Base-by-base conservation (phyloP, 2,329 filamentous ascomycete species). In the Mycosphaerella arachidis region DNA sequence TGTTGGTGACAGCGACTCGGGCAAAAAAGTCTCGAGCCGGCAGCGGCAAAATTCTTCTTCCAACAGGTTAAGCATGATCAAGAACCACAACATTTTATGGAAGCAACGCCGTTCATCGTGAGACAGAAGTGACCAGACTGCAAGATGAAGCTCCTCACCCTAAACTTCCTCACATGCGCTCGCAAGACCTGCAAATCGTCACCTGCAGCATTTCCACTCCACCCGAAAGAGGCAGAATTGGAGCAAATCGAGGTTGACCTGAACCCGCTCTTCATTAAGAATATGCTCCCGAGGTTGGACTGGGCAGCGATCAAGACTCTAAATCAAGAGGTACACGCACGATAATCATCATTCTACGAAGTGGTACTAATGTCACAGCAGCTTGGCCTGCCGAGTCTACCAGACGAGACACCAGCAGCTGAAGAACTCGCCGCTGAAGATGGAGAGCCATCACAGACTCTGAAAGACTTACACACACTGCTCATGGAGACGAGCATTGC, bases 81-180 rank as follows among this genome's bases (percentile, higher is more conserved):
- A 24, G 27, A 12, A 33, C n/a, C 20, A 54, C 31, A 29, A 45
- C 27, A 24, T 40, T 27, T 29, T 31, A 27, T 48, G 20, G 20
- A 43, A 43, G 16, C 40, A 6, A 18, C 40, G 24, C 24, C 24
- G 24, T 24, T 24, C 24, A 37, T 37, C 33, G 33, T 8, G 4
- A 10, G 33, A 58, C 51, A 24, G 6, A 35, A 59, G 8, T 6
- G 16, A 53, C 13, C n/a, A 46, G 48, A 27, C 50, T 13, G 33
- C 27, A 62, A 46, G n/a, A 99, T 99, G 94, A 97, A 97, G 77
- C 81, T 97, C 64, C 85, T 97, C 55, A 97, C 92, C 62, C 87
- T 96, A 71, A 97, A 97, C 78, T 99, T 99, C 77, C 81, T 97
- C 66, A 94, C 91, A 70, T 99, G 94, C 81, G 93, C 94, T 63